Percentiles rank a stretch among this genome's conserved stretches.
Evolutionary conservation across 1,284 basidiomycete species (phyloP).

Genomic region (Leccinum brunneo-olivaceum): DNA sequence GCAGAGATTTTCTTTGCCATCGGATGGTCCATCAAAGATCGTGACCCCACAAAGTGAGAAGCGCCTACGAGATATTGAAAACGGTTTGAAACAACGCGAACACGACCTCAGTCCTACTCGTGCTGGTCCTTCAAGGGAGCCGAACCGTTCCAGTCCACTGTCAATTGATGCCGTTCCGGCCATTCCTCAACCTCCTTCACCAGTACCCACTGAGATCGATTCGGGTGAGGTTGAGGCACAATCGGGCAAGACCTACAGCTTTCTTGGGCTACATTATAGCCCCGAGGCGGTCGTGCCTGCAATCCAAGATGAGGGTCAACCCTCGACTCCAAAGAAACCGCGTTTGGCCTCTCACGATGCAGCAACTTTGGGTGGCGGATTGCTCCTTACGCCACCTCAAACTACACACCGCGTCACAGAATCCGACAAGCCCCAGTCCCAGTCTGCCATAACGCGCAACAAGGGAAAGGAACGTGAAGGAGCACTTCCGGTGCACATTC

Average conservation of each 20-base stretch:
- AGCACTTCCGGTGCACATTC: neutral
- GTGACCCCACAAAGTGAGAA: conserved; percentile 11
- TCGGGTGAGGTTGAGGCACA: conserved; percentile 13
- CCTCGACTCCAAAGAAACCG: conserved; percentile 22
- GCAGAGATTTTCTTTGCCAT: neutral
- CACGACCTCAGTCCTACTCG: conserved; percentile 14
- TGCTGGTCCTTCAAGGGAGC: conserved; percentile 6
- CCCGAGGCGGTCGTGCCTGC: conserved; percentile 8
- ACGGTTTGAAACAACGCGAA: conserved; percentile 18
- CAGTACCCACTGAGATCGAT: conserved; percentile 22
- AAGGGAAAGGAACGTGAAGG: conserved; percentile 23
- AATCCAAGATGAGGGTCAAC: conserved; percentile 16
- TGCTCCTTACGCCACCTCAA: conserved; percentile 20
- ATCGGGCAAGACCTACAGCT: conserved; percentile 18
- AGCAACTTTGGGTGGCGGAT: neutral
- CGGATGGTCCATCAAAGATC: neutral
- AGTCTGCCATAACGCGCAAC: conserved; percentile 2
- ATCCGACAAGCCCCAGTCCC: neutral
- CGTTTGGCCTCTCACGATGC: conserved; percentile 10
- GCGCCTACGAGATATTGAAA: conserved; percentile 17
- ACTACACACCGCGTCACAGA: conserved; percentile 11
- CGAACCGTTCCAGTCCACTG: neutral
- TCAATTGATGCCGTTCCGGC: neutral
- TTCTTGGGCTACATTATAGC: conserved; percentile 19
- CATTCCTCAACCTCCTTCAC: conserved; percentile 22